Base-by-base conservation (phyloP, 805 yeast genomes). In the Novakomyces olei region DNA sequence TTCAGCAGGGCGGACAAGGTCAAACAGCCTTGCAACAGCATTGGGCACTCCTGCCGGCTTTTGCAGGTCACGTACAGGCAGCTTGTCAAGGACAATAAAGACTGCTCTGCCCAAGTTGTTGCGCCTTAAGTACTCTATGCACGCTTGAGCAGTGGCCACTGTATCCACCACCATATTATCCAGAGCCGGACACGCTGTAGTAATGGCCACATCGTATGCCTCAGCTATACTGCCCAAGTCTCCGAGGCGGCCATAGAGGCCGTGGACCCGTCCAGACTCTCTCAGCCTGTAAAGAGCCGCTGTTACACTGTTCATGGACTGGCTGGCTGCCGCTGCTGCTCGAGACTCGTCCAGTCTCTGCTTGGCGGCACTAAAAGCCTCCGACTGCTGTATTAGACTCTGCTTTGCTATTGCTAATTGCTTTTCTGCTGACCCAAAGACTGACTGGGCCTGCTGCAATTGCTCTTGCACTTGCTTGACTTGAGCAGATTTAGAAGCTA, bases 101-200 rank as follows among this genome's bases (percentile, higher is more conserved):
- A 75, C 69, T 5, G 93, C 93, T 39, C 83, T 73, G 1, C 99
- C 99, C 16, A 85, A 58, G 38, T 71, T 71, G 43, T 76, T 75
- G 45, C 72, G 72, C 36, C 95, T 62, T 46, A 88, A 61, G 45
- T 78, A 72, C 27, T 78, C 85, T 35, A 88, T 75, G 48, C 91
- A 76, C 36, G 62, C 67, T 41, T 71, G 75, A 4, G 80, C 91
- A 33, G 70, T 67, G 34, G 65, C 68, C 2, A 72, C 69, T 3
- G 67, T 63, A 30, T 81, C 95, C 2, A 88, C 96, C 12, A 88
- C 96, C 62, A 81, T 70, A 39, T 91, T 85, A 48, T 85, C 92
- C 36, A 88, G 58, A 5, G 83, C 72, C 1, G 92, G 81, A 41
- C 88, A 80, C 0, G 94, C 96, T 0, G 96, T 88, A 0, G 96